Evolutionary conservation across 805 yeast genomes (phyloP).

Genomic region (Saturnispora dispora): DNA sequence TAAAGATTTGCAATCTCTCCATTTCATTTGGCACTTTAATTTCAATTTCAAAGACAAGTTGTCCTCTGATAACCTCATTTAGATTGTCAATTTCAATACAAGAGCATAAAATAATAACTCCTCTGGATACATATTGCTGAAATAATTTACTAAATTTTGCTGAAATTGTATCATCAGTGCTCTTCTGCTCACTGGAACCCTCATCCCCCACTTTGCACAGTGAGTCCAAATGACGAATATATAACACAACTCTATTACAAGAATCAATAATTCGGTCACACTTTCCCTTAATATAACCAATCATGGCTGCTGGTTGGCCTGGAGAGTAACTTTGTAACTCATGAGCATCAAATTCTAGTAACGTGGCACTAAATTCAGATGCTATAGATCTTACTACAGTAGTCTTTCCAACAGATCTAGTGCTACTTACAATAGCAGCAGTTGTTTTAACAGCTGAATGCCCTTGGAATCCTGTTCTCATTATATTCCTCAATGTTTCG

Average conservation of each 20-base stretch:
- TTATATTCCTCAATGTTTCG: constrained; percentile 40
- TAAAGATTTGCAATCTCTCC: constrained; percentile 61
- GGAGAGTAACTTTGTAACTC: constrained; percentile 60
- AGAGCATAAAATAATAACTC: constrained; percentile 55
- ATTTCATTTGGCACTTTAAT: constrained; percentile 69
- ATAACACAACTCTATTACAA: constrained; percentile 41
- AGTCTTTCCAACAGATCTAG: constrained; percentile 73
- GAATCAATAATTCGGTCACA: constrained; percentile 51
- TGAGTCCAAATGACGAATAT: constrained; percentile 65
- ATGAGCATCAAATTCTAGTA: constrained; percentile 61
- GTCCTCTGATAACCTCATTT: constrained; percentile 55
- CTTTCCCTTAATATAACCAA: constrained; percentile 71
- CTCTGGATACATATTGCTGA: constrained; percentile 40
- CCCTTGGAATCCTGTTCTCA: constrained; percentile 39
- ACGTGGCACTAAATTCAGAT: constrained; percentile 52
- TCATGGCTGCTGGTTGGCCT: constrained; percentile 50
- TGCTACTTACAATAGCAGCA: constrained; percentile 55
- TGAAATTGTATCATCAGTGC: constrained; percentile 31
- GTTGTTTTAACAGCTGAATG: constrained; percentile 46
- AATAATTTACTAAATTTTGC: constrained; percentile 51
- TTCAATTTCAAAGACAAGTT: constrained; percentile 67
- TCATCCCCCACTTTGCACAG: constrained; percentile 60
- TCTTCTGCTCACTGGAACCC: constrained; percentile 30
- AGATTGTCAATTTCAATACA: constrained; percentile 59
- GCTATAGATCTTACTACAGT: constrained; percentile 50